Evolutionary conservation across 202 grass and related monocot species (phyloP).

Genomic region (Digitaria exilis): DNA sequence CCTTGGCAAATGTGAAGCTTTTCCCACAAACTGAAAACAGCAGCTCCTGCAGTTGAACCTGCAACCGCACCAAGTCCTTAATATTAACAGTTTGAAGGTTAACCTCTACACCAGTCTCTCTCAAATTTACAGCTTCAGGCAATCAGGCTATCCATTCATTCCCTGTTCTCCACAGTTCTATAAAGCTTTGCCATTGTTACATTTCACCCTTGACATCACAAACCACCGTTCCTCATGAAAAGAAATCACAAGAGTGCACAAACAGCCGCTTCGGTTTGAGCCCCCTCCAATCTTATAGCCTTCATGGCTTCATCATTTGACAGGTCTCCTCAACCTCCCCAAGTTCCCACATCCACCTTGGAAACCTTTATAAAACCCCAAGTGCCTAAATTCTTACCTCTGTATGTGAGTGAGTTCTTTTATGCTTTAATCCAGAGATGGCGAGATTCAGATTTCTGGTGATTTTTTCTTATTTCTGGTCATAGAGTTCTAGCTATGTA

Average conservation of each 20-base stretch:
- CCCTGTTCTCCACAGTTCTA: not conserved
- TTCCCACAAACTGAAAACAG: not conserved
- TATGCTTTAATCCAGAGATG: not conserved
- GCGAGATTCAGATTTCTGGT: not conserved
- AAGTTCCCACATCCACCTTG: slow-evolving; percentile 39
- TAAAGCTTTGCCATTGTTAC: not conserved
- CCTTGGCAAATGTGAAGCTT: not conserved
- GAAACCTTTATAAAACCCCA: slow-evolving; percentile 45
- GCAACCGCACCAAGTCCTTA: not conserved
- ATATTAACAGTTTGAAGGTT: not conserved
- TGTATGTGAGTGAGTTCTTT: slow-evolving; percentile 10
- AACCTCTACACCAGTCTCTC: not conserved
- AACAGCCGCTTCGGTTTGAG: not conserved
- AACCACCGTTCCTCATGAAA: not conserved
- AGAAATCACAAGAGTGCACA: not conserved
- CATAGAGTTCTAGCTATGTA: not conserved
- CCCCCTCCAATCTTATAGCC: slow-evolving; percentile 14
- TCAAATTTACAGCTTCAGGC: slow-evolving; percentile 11
- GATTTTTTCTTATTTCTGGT: not conserved
- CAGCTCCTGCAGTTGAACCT: not conserved
- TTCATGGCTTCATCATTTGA: slow-evolving; percentile 62
- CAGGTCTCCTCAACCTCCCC: slow-evolving; percentile 54
- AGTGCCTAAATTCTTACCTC: slow-evolving; percentile 51
- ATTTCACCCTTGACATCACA: slow-evolving; percentile 1
- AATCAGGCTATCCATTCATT: not conserved